Conservation (phyloP, 495 filamentous ascomycete genomes). For the Cudoniella acicularis region DNA sequence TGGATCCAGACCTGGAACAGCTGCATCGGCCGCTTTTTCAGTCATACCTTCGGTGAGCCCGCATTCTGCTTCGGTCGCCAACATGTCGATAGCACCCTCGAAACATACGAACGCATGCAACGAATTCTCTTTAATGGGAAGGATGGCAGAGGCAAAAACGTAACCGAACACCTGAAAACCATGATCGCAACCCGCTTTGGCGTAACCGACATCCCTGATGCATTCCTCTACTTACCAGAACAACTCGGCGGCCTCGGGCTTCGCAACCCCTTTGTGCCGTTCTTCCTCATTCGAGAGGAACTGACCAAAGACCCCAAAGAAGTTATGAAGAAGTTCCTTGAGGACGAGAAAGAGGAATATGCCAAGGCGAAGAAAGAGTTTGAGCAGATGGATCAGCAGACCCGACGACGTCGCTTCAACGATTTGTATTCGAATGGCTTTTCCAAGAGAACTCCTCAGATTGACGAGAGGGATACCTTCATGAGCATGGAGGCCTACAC, state of each 20-base stretch:
- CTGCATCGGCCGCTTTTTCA: constrained; percentile 63
- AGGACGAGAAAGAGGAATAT: constrained; percentile 36
- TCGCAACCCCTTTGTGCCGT: constrained; percentile 49
- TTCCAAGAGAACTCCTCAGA: no score
- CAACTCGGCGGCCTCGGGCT: constrained; percentile 53
- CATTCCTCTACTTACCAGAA: constrained; percentile 57
- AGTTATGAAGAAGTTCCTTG: constrained; percentile 32
- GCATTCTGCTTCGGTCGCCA: constrained; percentile 59
- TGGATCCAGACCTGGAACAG: constrained; percentile 67
- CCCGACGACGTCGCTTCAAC: constrained; percentile 1
- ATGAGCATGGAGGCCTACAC: no score
- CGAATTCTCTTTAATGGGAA: constrained; percentile 35
- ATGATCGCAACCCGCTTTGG: constrained; percentile 52
- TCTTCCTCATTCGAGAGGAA: constrained; percentile 36
- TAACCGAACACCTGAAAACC: constrained; percentile 49
- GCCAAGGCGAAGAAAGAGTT: no score
- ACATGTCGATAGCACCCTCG: constrained; percentile 60
- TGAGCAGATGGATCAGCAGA: neutral
- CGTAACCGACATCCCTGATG: constrained; percentile 55
- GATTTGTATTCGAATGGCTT: constrained; percentile 11
- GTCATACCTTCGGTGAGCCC: constrained; percentile 61
- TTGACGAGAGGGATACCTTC: no score
- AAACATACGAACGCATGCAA: constrained; percentile 56
- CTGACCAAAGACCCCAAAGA: constrained; percentile 30
- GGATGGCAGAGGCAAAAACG: constrained; percentile 29